Evolutionary conservation across 2,329 filamentous ascomycete genomes (phyloP).

Genomic region (Colletotrichum simmondsii): DNA sequence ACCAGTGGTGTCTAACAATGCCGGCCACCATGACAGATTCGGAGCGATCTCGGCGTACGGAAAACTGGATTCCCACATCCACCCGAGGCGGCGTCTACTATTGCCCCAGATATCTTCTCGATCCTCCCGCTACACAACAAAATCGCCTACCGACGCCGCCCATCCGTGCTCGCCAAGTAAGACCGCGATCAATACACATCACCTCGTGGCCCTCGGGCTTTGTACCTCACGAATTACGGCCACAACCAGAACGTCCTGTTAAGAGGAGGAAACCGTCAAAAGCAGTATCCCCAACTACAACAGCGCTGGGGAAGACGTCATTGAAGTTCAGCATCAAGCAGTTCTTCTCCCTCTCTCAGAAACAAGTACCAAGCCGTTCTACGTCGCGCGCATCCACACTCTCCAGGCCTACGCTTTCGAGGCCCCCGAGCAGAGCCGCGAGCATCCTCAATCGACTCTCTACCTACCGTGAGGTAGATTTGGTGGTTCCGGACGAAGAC

Average conservation of each 20-base stretch:
- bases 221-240: conserved; percentile 57
- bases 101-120: conserved; percentile 37
- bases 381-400: conserved; percentile 26
- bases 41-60: conserved; percentile 32
- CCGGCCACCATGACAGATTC: conserved; percentile 35
- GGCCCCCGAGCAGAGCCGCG: conserved; percentile 28
- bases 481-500: conserved; percentile 32
- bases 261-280: conserved; percentile 40
- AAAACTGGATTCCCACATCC: conserved; percentile 35
- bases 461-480: conserved; percentile 23
- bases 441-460: conserved; percentile 29
- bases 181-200: conserved; percentile 55
- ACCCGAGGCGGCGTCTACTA: conserved; percentile 42
- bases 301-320: conserved; percentile 32
- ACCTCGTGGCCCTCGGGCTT: conserved; percentile 54
- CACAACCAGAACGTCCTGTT: conserved; percentile 48
- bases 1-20: conserved; percentile 29
- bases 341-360: conserved; percentile 29
- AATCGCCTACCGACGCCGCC: conserved; percentile 47
- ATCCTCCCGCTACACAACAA: conserved; percentile 28
- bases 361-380: conserved; percentile 27
- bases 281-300: conserved; percentile 23
- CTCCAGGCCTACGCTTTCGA: conserved; percentile 13
- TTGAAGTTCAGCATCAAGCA: conserved; percentile 32
- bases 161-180: conserved; percentile 51